Evolutionary conservation across 179 eudicot species (phyloP).

Genomic region (Nepenthes alata): DNA sequence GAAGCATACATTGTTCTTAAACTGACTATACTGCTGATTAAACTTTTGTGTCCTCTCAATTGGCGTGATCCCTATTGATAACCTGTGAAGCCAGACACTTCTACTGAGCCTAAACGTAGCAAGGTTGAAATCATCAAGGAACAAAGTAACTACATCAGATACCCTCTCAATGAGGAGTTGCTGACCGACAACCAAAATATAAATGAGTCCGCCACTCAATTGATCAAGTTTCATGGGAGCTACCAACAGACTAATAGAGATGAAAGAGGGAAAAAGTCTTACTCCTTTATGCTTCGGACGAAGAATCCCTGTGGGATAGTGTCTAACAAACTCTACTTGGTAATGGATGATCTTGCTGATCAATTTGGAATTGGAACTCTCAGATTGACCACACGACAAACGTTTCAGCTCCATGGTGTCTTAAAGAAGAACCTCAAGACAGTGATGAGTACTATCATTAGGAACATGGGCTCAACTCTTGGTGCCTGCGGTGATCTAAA

Average conservation of each 20-base stretch:
- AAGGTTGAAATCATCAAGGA: constrained; percentile 95
- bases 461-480: constrained; percentile 91
- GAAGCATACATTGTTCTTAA: no score
- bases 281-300: constrained; percentile 97
- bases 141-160: constrained; percentile 83
- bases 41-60: not conserved
- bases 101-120: constrained; percentile 73
- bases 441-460: constrained; percentile 81
- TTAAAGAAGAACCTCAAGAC: constrained; percentile 87
- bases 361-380: constrained; percentile 96
- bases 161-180: constrained; percentile 91
- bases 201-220: constrained; percentile 79
- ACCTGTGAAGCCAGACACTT: constrained; percentile 75
- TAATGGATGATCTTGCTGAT: constrained; percentile 97
- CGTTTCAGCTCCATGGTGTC: constrained; percentile 97
- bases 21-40: no score
- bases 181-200: constrained; percentile 68
- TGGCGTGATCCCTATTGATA: constrained; percentile 14
- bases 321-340: constrained; percentile 69
- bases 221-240: constrained; percentile 98
- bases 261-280: constrained; percentile 64
- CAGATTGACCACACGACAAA: constrained; percentile 86
- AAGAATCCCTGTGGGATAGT: constrained; percentile 95
- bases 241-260: constrained; percentile 76
- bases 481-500: constrained; percentile 99